Conservation (phyloP, 2,329 filamentous ascomycete genomes). For the Podosphaera xanthii region DNA sequence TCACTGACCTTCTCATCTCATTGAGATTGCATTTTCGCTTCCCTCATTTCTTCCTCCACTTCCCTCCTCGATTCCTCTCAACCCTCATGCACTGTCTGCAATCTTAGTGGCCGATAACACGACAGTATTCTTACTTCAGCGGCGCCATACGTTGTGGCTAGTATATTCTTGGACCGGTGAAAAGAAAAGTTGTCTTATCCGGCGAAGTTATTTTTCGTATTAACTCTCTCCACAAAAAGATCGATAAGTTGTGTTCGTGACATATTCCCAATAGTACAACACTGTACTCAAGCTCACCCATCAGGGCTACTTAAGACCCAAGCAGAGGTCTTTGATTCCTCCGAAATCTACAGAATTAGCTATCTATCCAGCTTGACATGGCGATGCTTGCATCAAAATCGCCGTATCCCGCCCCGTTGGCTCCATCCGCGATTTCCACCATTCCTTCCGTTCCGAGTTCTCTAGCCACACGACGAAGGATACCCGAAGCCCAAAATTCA, state of each 20-base stretch:
- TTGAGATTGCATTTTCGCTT: not conserved
- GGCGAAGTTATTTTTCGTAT: too few species aligned
- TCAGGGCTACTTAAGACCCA: too few species aligned
- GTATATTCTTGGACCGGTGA: not conserved
- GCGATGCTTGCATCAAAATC: slow-evolving; percentile 60
- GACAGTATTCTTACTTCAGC: not conserved
- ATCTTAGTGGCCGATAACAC: not conserved
- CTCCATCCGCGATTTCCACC: slow-evolving; percentile 20
- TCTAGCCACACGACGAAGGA: slow-evolving; percentile 28
- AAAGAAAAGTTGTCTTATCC: not conserved
- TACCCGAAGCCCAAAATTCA: slow-evolving; percentile 24
- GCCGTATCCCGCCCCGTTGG: slow-evolving; percentile 37
- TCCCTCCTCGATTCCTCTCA: not conserved
- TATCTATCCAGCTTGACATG: slow-evolving; percentile 23
- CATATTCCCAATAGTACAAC: too few species aligned
- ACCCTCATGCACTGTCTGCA: slow-evolving; percentile 11
- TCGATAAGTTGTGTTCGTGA: too few species aligned
- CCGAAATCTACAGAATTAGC: not conserved
- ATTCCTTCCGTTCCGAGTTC: slow-evolving; percentile 26
- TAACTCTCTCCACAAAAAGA: not conserved
- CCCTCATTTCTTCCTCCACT: not conserved
- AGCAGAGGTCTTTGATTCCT: too few species aligned
- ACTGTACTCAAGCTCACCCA: too few species aligned
- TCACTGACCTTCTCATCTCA: not conserved
- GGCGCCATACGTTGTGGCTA: not conserved